Conservation (phyloP, 2,329 filamentous ascomycete species). For the Fusarium acutatum region DNA sequence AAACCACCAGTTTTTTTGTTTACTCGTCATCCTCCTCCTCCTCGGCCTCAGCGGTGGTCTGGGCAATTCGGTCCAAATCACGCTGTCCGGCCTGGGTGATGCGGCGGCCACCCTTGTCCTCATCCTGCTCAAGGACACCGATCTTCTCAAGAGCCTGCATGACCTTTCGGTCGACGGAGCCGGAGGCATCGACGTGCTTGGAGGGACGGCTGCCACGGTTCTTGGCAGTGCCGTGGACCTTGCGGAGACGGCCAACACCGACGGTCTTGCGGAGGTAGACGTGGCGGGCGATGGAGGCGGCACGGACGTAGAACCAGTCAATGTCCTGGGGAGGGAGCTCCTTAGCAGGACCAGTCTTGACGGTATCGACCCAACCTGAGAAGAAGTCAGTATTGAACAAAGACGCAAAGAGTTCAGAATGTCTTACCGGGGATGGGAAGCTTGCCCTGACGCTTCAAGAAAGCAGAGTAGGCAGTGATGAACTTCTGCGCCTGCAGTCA, state of each 20-base stretch:
- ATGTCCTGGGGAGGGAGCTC: conserved; percentile 98
- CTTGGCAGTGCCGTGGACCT: conserved; percentile 95
- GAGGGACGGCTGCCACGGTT: conserved; percentile 93
- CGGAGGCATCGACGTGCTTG: conserved; percentile 95
- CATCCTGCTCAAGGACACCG: conserved; percentile 94
- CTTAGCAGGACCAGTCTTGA: conserved; percentile 97
- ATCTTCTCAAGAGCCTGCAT: conserved; percentile 99
- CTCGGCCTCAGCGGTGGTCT: conserved; percentile 79
- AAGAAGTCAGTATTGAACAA: conserved; percentile 1
- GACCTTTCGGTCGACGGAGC: conserved; percentile 96
- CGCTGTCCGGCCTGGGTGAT: conserved; percentile 98
- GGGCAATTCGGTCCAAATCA: conserved; percentile 96
- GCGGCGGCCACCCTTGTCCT: conserved; percentile 97
- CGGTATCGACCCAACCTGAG: conserved; percentile 96
- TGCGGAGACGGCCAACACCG: conserved; percentile 96
- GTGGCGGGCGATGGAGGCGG: conserved; percentile 94
- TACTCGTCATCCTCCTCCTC: conserved; percentile 73
- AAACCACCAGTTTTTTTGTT: conserved; percentile 55
- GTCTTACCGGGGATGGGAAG: conserved; percentile 85
- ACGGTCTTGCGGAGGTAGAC: conserved; percentile 99
- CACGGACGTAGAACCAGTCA: conserved; percentile 95
- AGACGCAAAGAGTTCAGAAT: accelerated
- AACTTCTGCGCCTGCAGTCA: conserved; percentile 82
- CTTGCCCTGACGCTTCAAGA: conserved; percentile 95
- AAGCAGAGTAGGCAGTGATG: conserved; percentile 84